These are phyloP conservation scores for Pulveroboletus sp. DNA, from an alignment of 768 basidiomycete genomes.

Conservation along the genomic window DNA sequence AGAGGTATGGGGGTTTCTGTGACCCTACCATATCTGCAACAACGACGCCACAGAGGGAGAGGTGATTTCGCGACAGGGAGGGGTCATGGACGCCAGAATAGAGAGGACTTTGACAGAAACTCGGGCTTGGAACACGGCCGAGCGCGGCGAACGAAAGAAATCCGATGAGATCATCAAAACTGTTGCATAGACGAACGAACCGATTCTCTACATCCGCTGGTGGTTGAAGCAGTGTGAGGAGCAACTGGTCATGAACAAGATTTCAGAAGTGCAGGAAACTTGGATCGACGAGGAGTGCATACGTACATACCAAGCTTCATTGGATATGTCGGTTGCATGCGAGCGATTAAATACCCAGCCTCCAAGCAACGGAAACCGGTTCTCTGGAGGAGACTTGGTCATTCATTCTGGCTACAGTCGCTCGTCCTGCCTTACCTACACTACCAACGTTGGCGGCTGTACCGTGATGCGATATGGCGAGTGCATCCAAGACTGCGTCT, in stretches of 20 bases:
- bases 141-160: conserved; percentile 26
- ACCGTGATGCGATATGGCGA: conserved; percentile 10
- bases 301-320: conserved; percentile 33
- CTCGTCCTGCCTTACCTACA: neutral
- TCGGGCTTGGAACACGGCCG: conserved; percentile 14
- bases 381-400: neutral
- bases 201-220: conserved; percentile 26
- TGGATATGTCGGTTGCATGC: conserved; percentile 18
- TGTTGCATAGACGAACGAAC: conserved; percentile 29
- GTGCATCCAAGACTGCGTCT: conserved; percentile 24
- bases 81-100: neutral
- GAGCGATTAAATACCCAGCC: conserved; percentile 30
- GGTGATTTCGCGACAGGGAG: conserved; percentile 12
- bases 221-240: conserved; percentile 5
- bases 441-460: conserved; percentile 8
- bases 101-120: conserved; percentile 11
- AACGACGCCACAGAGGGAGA: conserved; percentile 19
- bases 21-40: conserved; percentile 17
- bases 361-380: conserved; percentile 23
- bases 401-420: neutral
- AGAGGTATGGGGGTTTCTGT: neutral
- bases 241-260: neutral
- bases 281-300: too few relatives aligned
- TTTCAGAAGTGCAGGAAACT: neutral
- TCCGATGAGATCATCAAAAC: conserved; percentile 27